Percentiles rank a stretch among this genome's conserved stretches.
These are phyloP conservation scores for Solanum virginianum DNA, from an alignment of 257 asterid genomes.

Conservation along the genomic window DNA sequence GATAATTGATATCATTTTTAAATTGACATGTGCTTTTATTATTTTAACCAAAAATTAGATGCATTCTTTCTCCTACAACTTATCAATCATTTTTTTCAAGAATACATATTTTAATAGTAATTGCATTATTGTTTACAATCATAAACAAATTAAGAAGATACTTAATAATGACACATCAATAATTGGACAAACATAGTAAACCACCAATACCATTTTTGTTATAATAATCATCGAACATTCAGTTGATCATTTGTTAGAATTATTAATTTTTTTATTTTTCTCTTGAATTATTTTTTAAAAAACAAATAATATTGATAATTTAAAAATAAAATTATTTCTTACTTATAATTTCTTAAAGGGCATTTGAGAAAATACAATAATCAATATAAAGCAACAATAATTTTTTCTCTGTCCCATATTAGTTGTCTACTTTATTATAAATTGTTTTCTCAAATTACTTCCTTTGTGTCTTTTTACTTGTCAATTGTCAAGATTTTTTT, in stretches of 20 bases:
- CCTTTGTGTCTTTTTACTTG: too few species aligned
- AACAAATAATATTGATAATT: too few species aligned
- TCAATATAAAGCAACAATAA: too few species aligned
- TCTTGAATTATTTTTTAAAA: too few species aligned
- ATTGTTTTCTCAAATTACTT: too few species aligned
- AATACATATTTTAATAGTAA: background rate
- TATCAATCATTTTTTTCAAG: background rate
- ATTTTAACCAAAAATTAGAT: background rate
- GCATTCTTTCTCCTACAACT: background rate
- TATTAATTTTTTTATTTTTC: too few species aligned
- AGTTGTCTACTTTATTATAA: too few species aligned
- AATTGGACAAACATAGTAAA: background rate
- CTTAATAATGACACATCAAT: background rate
- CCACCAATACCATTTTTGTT: background rate
- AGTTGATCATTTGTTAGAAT: background rate
- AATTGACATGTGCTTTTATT: background rate
- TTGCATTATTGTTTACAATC: background rate
- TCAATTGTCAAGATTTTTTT: too few species aligned
- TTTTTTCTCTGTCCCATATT: too few species aligned
- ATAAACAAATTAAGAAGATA: background rate
- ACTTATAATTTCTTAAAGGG: too few species aligned
- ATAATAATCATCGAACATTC: background rate
- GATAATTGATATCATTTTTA: background rate
- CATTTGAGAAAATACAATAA: too few species aligned
- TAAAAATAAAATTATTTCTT: too few species aligned